Base-by-base conservation (phyloP, 805 yeast species). In the Metschnikowia colocasiae region DNA sequence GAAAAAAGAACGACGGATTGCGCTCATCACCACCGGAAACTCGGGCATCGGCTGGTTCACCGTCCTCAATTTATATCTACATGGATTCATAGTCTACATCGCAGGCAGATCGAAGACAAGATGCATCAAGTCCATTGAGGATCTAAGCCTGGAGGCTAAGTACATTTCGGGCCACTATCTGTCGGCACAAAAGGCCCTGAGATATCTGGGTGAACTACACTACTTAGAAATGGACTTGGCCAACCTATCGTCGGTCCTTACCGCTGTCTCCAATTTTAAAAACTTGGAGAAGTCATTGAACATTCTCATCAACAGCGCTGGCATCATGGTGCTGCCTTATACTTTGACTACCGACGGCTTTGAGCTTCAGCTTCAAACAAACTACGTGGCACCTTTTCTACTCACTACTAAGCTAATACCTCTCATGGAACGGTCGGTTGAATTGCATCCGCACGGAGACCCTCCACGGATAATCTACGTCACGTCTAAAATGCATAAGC, bases 1-100 rank as follows among this genome's bases (percentile, higher is more conserved):
- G 0, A 51, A 55, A 1, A 51, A 52, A 2, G 79, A 76, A 23
- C 72, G 87, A 37, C 74, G 81, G 47, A 82, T 85, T 3, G 90
- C 87, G 2, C 67, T 88, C 6, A 80, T 88, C 26, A 83, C 94
- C 0, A 95, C 95, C 1, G 95, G 94, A 5, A 85, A 83, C 56
- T 77, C 85, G 47, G 96, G 95, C 0, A 78, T 86, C 16, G 96
- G 96, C 9, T 87, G 78, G 72, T 85, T 74, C 60, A 82, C 91
- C 0, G 87, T 81, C 7, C 69, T 87, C 20, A 91, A 87, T 58
- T 72, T 88, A 5, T 87, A 83, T 58, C 69, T 86, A 43, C 96
- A 87, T 62, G 96, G 96, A 0, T 85, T 78, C 60, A 69, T 74
- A 7, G 83, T 88, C 3, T 88, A 87, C 59, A 69, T 88, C 31